A percentile compares a stretch with the other conserved stretches of the same genome.
These are phyloP conservation scores for Nannizzia gypsea DNA, from an alignment of 2,329 filamentous ascomycete species.

Conservation along the genomic window DNA sequence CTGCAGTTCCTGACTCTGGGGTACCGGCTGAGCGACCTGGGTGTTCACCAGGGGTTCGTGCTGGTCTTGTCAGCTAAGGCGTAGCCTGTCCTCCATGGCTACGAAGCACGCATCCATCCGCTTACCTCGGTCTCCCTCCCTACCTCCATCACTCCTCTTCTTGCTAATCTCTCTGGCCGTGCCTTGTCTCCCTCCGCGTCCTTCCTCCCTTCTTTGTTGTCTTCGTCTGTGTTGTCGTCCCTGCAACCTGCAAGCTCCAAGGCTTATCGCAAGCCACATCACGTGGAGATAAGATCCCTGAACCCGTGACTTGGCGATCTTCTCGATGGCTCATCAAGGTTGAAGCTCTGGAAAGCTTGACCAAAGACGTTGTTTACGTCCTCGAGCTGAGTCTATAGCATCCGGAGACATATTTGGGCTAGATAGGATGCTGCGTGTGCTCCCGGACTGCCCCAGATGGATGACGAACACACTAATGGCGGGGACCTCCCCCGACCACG, in stretches of 20 bases:
- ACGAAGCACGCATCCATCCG: too few species aligned
- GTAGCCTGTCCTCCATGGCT: too few species aligned
- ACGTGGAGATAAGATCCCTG: background rate
- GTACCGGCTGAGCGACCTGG: too few species aligned
- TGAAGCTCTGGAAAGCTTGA: background rate
- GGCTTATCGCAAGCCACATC: background rate
- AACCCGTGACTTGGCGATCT: background rate
- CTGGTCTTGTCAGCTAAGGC: too few species aligned
- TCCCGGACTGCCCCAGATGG: background rate
- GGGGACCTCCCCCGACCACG: slow-evolving; percentile 8
- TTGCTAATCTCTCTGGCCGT: background rate
- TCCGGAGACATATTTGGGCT: background rate
- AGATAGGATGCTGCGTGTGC: background rate
- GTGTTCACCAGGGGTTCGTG: too few species aligned
- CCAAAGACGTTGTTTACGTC: background rate
- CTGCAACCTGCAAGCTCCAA: background rate
- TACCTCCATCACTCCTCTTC: background rate
- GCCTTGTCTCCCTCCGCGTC: background rate
- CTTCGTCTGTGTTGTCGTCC: background rate
- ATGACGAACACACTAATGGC: background rate
- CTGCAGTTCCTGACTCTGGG: too few species aligned
- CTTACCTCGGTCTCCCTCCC: background rate
- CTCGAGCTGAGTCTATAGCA: background rate
- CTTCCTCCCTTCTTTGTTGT: background rate
- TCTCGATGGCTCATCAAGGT: background rate